Percentiles rank a stretch among this genome's conserved stretches.
Evolutionary conservation across 345 rosid species (phyloP).

Genomic region (Acer yangbiense): DNA sequence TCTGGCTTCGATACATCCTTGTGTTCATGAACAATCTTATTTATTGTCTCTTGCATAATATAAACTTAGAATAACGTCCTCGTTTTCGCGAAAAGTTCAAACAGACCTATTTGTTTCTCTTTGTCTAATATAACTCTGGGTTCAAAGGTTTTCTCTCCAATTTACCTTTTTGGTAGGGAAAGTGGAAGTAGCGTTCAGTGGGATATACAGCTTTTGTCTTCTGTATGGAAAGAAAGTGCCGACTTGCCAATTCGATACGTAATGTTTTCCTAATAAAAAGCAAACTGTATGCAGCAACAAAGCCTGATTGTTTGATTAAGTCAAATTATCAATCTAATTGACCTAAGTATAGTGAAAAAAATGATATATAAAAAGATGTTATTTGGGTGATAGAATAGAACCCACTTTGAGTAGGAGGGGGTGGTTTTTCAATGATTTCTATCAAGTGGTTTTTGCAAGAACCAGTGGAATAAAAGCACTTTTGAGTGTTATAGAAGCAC

Average conservation of each 20-base stretch:
- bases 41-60: too few species aligned
- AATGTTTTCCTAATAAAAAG: not conserved
- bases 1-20: too few species aligned
- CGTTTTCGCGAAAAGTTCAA: not conserved
- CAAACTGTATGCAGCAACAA: not conserved
- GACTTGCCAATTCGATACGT: not conserved
- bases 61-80: too few species aligned
- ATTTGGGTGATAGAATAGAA: not conserved
- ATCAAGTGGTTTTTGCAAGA: not conserved
- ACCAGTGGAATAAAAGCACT: not conserved
- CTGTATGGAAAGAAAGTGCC: not conserved
- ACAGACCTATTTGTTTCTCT: not conserved
- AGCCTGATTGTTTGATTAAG: not conserved
- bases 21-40: too few species aligned
- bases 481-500: not conserved
- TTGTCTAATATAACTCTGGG: not conserved
- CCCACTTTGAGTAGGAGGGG: not conserved
- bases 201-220: not conserved
- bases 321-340: not conserved
- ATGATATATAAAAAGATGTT: not conserved
- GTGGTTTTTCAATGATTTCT: not conserved
- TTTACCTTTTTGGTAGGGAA: not conserved
- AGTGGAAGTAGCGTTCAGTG: not conserved
- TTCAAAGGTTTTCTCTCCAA: not conserved
- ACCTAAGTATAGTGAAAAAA: not conserved